Base-by-base conservation (phyloP, 139 green algal genomes). In the Micractinium conductrix region DNA sequence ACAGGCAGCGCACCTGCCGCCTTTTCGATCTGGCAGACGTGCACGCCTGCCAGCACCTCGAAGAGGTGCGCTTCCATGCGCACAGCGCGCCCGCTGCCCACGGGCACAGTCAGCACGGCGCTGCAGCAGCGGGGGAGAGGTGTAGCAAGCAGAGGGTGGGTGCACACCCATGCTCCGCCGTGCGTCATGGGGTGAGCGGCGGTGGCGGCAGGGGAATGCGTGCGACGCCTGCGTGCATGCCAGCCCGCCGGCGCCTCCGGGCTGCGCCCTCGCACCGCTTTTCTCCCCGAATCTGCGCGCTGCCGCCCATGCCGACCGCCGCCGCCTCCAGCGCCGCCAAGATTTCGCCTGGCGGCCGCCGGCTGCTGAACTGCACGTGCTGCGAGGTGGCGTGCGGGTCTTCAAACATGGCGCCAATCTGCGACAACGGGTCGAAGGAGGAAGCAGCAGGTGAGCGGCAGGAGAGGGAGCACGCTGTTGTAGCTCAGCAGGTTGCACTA, bases 331-430 rank as follows among this genome's bases (percentile, higher is more conserved):
- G 50, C 7, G 68, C 53, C 4, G 42, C 79, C 2, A 86, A 16
- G 14, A 89, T 71, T 33, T 87, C 53, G 0, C 22, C 38, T 2
- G 79, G 67, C 12, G 71, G 37, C 44, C 67, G 53, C 58, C 58
- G 79, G 67, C 74, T 89, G 70, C 71, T 87, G 60, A 89, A 89
- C 55, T 89, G 85, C 70, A 87, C 85, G 22, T 88, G 85, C 12
- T 79, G 45, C 4, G 53, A 71, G 2, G 69, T 83, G 33, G 58
- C n/a, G 16, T 81, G 75, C 43, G 67, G 68, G 28, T 72, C 76
- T 35, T 88, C 85, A 75, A 88, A 88, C 4, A 88, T 28, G 37
- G 40, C 78, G 26, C 63, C 63, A n/a, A 88, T 48, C 55, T 83
- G 75, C 1, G 35, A 62, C 19, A 62, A 21, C 8, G 35, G 35